Conservation (phyloP, 805 yeast species). For the Maudiozyma serrabonitensis region DNA sequence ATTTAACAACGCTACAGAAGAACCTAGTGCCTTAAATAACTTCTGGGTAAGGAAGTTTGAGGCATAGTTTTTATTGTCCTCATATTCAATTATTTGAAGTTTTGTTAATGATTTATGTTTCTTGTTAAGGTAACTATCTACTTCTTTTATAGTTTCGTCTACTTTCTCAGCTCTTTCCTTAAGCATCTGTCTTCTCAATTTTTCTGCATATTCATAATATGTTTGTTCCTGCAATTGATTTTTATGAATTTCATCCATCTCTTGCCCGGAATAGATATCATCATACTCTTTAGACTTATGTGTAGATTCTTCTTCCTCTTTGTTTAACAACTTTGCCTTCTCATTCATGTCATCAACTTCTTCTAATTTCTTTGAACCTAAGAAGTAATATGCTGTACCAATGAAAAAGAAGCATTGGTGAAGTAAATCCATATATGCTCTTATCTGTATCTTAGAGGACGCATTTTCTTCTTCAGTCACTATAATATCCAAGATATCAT, state of each 20-base stretch:
- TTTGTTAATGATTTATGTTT: slow-evolving; percentile 2
- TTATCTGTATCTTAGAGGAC: slow-evolving; percentile 7
- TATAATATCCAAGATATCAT: neutral
- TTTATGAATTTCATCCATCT: slow-evolving; percentile 17
- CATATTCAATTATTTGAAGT: slow-evolving; percentile 10
- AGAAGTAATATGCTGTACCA: slow-evolving; percentile 35
- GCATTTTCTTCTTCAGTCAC: neutral
- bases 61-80: slow-evolving; percentile 14
- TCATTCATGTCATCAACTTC: slow-evolving; percentile 24
- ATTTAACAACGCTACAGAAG: slow-evolving; percentile 12
- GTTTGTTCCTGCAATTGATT: slow-evolving; percentile 40
- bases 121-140: slow-evolving; percentile 13
- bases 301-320: slow-evolving; percentile 5
- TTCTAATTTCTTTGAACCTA: slow-evolving; percentile 23
- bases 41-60: slow-evolving; percentile 13
- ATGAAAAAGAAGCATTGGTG: slow-evolving; percentile 74
- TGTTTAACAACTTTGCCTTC: slow-evolving; percentile 7
- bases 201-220: slow-evolving; percentile 54
- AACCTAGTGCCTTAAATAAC: slow-evolving; percentile 14
- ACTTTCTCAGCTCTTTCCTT: slow-evolving; percentile 29
- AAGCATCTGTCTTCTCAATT: slow-evolving; percentile 43
- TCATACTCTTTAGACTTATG: slow-evolving; percentile 7
- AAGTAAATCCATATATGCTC: slow-evolving; percentile 37
- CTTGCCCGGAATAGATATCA: slow-evolving; percentile 20
- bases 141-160: slow-evolving; percentile 16